A percentile compares a stretch with the other conserved stretches of the same genome.
phyloP scores from a whole-genome alignment of 73 alveolate species.

The Blepharisma stoltei region DNA sequence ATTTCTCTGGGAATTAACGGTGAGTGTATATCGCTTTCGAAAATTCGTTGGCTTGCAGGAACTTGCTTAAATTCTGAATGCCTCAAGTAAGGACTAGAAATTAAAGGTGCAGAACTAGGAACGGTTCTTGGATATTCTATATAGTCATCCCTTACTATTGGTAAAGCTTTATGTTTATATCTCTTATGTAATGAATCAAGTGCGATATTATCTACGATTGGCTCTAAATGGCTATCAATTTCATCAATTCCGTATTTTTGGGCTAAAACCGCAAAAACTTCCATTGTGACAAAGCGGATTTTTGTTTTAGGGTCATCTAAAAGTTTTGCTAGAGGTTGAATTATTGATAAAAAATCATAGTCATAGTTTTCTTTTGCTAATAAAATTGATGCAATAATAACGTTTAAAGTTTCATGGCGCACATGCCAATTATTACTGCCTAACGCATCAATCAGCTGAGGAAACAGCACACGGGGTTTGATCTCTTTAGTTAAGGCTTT shows the following conservation, averaged over 20 bases:
- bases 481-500: not conserved
- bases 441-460: not conserved
- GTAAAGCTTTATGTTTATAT: not conserved
- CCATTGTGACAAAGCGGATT: constrained; percentile 23
- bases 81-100: not conserved
- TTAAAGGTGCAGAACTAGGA: not conserved
- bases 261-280: constrained; percentile 25
- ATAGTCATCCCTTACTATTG: not conserved
- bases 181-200: not conserved
- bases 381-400: constrained; percentile 1
- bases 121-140: constrained; percentile 8
- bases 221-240: not conserved
- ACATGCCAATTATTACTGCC: constrained; percentile 28
- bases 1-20: not conserved
- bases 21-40: not conserved
- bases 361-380: not conserved
- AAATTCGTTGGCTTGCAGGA: not conserved
- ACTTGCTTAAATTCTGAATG: not conserved
- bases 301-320: constrained; percentile 20
- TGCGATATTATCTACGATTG: not conserved
- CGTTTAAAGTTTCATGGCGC: not conserved
- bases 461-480: not conserved
- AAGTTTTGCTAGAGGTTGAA: constrained; percentile 1
- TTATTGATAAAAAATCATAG: not conserved
- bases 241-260: not conserved